Percentiles rank a stretch among this genome's conserved stretches.
Evolutionary conservation across 176 grass and related monocot species (phyloP).

Genomic region (Pontederia paniculata): DNA sequence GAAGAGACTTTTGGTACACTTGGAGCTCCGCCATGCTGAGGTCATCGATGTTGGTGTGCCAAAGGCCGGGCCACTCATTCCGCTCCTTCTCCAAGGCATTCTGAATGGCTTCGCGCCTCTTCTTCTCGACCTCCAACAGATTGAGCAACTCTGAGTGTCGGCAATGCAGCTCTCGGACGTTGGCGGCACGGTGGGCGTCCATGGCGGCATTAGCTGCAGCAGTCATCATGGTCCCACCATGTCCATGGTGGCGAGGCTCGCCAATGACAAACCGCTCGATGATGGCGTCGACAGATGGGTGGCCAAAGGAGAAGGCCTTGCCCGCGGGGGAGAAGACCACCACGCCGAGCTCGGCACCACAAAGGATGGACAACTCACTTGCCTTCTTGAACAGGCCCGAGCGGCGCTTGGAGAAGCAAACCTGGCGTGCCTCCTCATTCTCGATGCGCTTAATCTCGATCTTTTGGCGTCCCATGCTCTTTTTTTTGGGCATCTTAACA

Average conservation of each 20-base stretch:
- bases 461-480: slow-evolving; percentile 23
- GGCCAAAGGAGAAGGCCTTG: slow-evolving; percentile 29
- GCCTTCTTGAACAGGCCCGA: slow-evolving; percentile 24
- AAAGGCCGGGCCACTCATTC: not conserved
- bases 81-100: slow-evolving; percentile 10
- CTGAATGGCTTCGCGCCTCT: slow-evolving; percentile 1
- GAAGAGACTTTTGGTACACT: slow-evolving; percentile 16
- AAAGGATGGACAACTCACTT: slow-evolving; percentile 24
- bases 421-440: slow-evolving; percentile 28
- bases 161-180: slow-evolving; percentile 12
- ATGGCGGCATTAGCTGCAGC: not conserved
- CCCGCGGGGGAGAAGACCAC: slow-evolving; percentile 23
- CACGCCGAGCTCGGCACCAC: slow-evolving; percentile 17
- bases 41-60: slow-evolving; percentile 15
- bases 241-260: too few species aligned
- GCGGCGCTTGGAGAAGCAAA: slow-evolving; percentile 27
- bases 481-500: too few species aligned
- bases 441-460: slow-evolving; percentile 28
- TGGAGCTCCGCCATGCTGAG: slow-evolving; percentile 19
- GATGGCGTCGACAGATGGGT: slow-evolving; percentile 21
- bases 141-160: slow-evolving; percentile 16
- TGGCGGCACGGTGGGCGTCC: slow-evolving; percentile 7
- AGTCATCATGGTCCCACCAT: too few species aligned
- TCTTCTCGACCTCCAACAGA: slow-evolving; percentile 18
- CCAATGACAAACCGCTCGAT: slow-evolving; percentile 13